A percentile compares a stretch with the other conserved stretches of the same genome.
phyloP scores from a whole-genome alignment of 441 rosid species.

The Populus hybrid region DNA sequence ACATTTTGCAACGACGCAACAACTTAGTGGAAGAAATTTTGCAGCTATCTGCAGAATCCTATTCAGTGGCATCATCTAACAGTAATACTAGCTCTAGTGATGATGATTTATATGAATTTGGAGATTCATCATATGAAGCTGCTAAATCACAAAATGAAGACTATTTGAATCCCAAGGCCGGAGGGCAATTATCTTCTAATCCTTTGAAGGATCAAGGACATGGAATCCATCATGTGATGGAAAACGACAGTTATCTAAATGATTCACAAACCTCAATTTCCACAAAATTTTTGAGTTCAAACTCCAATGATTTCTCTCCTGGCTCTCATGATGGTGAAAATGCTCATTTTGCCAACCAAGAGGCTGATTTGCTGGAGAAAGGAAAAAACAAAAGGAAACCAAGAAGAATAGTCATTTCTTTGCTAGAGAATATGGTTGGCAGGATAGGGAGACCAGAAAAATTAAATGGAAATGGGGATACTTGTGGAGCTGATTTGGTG shows the following conservation, averaged over 20 bases:
- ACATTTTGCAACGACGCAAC: conserved; percentile 79
- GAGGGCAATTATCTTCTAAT: conserved; percentile 22
- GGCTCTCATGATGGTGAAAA: conserved; percentile 36
- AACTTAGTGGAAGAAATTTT: conserved; percentile 85
- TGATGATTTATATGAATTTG: conserved; percentile 50
- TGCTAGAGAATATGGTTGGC: conserved; percentile 33
- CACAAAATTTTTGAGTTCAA: conserved; percentile 19
- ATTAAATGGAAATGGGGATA: conserved; percentile 27
- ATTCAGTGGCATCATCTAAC: conserved; percentile 73
- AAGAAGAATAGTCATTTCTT: conserved; percentile 54
- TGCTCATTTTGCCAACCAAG: conserved; percentile 39
- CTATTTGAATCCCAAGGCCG: conserved; percentile 17
- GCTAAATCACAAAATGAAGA: conserved; percentile 34
- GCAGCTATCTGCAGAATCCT: conserved; percentile 88
- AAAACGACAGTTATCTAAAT: conserved; percentile 32
- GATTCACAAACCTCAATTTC: conserved; percentile 34
- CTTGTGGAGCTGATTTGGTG: conserved; percentile 22
- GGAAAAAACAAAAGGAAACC: conserved; percentile 50
- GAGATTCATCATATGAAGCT: conserved; percentile 31
- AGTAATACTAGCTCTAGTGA: conserved; percentile 76
- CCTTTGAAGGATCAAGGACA: conserved; percentile 21
- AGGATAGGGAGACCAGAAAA: conserved; percentile 21
- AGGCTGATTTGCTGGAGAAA: conserved; percentile 36
- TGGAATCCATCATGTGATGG: conserved; percentile 23
- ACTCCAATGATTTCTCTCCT: conserved; percentile 26